Conservation (phyloP, 2,329 filamentous ascomycete species). For the Coniochaeta sp. region DNA sequence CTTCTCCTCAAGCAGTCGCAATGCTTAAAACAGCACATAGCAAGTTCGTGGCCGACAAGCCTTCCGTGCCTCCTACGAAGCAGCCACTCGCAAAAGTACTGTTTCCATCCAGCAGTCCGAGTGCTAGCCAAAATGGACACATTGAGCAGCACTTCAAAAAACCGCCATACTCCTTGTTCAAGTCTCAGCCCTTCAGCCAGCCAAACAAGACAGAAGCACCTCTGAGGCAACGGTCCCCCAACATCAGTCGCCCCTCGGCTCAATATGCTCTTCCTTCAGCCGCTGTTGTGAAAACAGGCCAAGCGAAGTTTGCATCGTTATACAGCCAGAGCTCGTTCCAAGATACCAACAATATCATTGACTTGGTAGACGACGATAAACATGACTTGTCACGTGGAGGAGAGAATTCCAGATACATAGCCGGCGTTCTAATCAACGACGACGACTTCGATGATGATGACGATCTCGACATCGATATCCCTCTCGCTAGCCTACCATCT, state of each 20-base stretch:
- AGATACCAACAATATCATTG: conserved; percentile 27
- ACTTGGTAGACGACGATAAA: conserved; percentile 22
- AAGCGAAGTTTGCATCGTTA: conserved; percentile 27
- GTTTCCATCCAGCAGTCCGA: conserved; percentile 50
- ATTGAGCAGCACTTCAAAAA: conserved; percentile 45
- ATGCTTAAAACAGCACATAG: conserved; percentile 22
- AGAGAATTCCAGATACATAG: conserved; percentile 6
- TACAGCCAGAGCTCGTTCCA: conserved; percentile 42
- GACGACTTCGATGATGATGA: conserved; percentile 81
- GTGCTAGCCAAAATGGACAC: conserved; percentile 31
- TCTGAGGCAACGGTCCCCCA: conserved; percentile 25
- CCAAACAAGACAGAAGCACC: conserved; percentile 12
- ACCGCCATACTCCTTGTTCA: conserved; percentile 19
- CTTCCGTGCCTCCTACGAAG: conserved; percentile 20
- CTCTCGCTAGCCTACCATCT: conserved; percentile 31
- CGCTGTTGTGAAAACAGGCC: conserved; percentile 14
- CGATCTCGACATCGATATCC: conserved; percentile 58
- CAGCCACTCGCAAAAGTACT: conserved; percentile 39
- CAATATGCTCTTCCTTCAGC: conserved; percentile 1
- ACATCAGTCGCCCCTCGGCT: conserved; percentile 14
- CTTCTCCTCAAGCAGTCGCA: conserved; percentile 9
- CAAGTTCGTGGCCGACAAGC: conserved; percentile 27
- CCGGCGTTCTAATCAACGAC: conserved; percentile 58
- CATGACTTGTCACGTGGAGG: conserved; percentile 13
- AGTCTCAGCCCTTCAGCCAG: conserved; percentile 11